phyloP scores from a whole-genome alignment of 202 grass and related monocot species.

The Zoysia matrella region DNA sequence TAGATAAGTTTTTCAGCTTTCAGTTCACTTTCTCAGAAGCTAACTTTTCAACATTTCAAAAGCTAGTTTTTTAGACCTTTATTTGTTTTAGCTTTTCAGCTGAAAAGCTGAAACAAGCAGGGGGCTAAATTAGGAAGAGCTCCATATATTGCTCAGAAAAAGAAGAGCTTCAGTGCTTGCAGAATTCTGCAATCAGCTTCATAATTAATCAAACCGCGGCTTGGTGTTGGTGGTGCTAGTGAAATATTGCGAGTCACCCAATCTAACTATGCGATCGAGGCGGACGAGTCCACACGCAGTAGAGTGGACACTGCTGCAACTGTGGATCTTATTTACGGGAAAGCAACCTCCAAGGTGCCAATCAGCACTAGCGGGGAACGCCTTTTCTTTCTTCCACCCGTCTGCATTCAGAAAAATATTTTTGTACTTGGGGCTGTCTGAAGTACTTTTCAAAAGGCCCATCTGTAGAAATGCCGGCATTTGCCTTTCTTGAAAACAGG shows the following conservation, averaged over 20 bases:
- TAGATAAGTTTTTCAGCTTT: too few species aligned
- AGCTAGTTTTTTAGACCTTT: too few species aligned
- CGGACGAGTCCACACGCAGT: background rate
- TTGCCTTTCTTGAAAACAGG: background rate
- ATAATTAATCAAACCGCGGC: background rate
- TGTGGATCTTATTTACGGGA: conserved; percentile 10
- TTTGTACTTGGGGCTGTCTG: conserved; percentile 22
- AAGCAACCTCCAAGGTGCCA: conserved; percentile 38
- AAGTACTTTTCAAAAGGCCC: background rate
- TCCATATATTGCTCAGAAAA: background rate
- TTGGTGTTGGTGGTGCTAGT: background rate
- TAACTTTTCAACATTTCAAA: too few species aligned
- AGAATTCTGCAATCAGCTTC: background rate
- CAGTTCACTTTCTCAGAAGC: too few species aligned
- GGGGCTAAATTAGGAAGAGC: background rate
- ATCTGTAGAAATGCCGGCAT: background rate
- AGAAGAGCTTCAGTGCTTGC: too few species aligned
- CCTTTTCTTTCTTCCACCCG: background rate
- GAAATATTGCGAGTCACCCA: background rate
- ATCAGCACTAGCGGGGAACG: background rate
- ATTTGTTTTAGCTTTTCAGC: too few species aligned
- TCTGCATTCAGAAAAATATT: background rate
- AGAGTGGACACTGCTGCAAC: background rate
- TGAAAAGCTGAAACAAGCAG: too few species aligned
- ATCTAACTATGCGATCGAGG: background rate